Evolutionary conservation across 2,329 filamentous ascomycete species (phyloP).

Genomic region (Pyricularia sp.): DNA sequence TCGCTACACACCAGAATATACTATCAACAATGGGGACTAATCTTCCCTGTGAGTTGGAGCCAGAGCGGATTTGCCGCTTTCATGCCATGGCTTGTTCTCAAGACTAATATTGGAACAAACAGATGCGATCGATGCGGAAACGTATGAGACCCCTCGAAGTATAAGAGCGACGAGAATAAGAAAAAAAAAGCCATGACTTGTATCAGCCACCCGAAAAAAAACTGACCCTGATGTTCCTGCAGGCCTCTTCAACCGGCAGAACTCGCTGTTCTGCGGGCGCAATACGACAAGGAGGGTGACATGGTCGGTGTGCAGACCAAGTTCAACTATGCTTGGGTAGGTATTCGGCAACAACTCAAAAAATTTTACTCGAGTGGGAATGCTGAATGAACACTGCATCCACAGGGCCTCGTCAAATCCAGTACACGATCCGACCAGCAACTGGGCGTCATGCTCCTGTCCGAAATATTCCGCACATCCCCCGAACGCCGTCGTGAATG

Average conservation of each 20-base stretch:
- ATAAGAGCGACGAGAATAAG: not conserved
- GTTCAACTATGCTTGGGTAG: constrained; percentile 98
- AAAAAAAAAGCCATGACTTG: not conserved
- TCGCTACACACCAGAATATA: not conserved
- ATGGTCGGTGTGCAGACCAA: constrained; percentile 97
- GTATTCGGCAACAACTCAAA: constrained; percentile 9
- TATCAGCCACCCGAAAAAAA: constrained; percentile 7
- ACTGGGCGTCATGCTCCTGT: constrained; percentile 82
- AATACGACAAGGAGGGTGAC: constrained; percentile 95
- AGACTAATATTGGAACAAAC: constrained; percentile 9
- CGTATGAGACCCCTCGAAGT: constrained; percentile 33
- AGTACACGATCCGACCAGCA: constrained; percentile 75
- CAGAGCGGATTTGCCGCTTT: not conserved
- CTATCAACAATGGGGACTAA: constrained; percentile 29
- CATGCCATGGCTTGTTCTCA: not conserved
- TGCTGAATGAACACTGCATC: not conserved
- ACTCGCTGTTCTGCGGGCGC: constrained; percentile 79
- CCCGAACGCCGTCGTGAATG: constrained; percentile 93
- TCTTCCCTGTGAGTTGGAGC: constrained; percentile 27
- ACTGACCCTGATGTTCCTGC: constrained; percentile 5
- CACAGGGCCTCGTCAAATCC: constrained; percentile 88
- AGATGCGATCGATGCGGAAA: constrained; percentile 98
- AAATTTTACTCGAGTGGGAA: not conserved
- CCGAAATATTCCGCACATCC: constrained; percentile 89
- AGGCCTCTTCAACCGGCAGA: constrained; percentile 85